A percentile compares a stretch with the other conserved stretches of the same genome.
Evolutionary conservation across 2,329 filamentous ascomycete genomes (phyloP).

Genomic region (Aureobasidium sp.): DNA sequence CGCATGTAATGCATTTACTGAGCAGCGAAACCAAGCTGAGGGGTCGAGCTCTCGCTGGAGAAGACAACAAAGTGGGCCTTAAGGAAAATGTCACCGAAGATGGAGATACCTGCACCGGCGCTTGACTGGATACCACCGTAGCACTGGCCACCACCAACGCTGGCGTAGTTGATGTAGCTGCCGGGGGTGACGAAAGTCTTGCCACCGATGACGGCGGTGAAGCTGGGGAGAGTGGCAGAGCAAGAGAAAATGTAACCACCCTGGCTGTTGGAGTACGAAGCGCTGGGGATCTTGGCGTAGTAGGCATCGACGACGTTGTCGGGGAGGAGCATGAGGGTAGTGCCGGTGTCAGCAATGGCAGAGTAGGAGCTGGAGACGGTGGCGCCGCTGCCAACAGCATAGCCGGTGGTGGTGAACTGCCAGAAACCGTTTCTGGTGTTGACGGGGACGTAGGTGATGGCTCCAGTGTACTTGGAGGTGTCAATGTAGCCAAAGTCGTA

Average conservation of each 20-base stretch:
- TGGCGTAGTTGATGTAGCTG: conserved; percentile 49
- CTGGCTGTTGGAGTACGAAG: conserved; percentile 39
- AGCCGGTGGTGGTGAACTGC: conserved; percentile 52
- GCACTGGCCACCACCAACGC: conserved; percentile 44
- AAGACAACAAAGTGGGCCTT: conserved; percentile 73
- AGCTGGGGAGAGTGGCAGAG: conserved; percentile 45
- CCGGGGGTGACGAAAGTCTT: conserved; percentile 47
- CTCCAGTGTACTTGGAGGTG: conserved; percentile 50
- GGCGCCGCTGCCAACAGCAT: conserved; percentile 43
- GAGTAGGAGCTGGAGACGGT: conserved; percentile 37
- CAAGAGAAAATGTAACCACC: conserved; percentile 54
- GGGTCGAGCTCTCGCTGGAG: conserved; percentile 42
- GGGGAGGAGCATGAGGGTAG: conserved; percentile 57
- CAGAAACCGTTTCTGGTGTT: conserved; percentile 57
- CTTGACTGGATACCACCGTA: conserved; percentile 69
- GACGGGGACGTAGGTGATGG: conserved; percentile 50
- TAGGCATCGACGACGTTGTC: conserved; percentile 49
- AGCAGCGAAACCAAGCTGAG: conserved; percentile 40
- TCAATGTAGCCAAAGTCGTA: conserved; percentile 58
- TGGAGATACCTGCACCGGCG: conserved; percentile 51
- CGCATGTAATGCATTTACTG: conserved; percentile 21
- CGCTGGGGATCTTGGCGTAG: conserved; percentile 46
- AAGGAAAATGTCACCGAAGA: conserved; percentile 66
- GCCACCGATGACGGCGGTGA: conserved; percentile 46
- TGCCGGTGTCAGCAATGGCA: conserved; percentile 64